Evolutionary conservation across 2,329 filamentous ascomycete genomes (phyloP).

Genomic region (Beauveria australis): DNA sequence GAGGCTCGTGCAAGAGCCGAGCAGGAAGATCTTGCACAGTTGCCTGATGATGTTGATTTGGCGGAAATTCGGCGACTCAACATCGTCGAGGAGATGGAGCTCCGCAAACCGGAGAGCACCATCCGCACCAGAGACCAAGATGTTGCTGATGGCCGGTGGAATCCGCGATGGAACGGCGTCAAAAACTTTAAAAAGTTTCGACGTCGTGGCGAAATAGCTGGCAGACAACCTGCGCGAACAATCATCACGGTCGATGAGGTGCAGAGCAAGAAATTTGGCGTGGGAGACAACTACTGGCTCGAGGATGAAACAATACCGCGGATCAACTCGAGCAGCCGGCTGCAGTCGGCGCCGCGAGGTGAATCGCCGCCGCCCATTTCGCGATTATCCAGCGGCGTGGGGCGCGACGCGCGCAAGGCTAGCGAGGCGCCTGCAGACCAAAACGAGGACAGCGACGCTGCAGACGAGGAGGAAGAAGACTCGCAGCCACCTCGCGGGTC

Average conservation of each 20-base stretch:
- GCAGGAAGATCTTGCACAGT: slow-evolving; percentile 42
- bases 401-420: neutral
- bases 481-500: slow-evolving; percentile 8
- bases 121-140: slow-evolving; percentile 37
- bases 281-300: slow-evolving; percentile 71
- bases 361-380: slow-evolving; percentile 6
- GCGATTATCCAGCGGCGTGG: neutral
- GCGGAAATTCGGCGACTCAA: slow-evolving; percentile 65
- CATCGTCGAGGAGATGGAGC: slow-evolving; percentile 67
- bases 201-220: slow-evolving; percentile 41
- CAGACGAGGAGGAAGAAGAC: slow-evolving; percentile 14
- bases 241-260: slow-evolving; percentile 68
- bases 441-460: slow-evolving; percentile 17
- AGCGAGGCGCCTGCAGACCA: neutral
- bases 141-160: slow-evolving; percentile 57
- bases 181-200: slow-evolving; percentile 94
- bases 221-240: slow-evolving; percentile 38
- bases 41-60: slow-evolving; percentile 59
- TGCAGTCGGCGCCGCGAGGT: neutral
- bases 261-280: slow-evolving; percentile 61
- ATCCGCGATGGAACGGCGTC: slow-evolving; percentile 84
- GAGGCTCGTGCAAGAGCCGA: slow-evolving; percentile 54
- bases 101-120: slow-evolving; percentile 35
- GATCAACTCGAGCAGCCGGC: slow-evolving; percentile 9
- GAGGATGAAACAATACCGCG: slow-evolving; percentile 36